Evolutionary conservation across 345 rosid species (phyloP).

Genomic region (Populus nigra): DNA sequence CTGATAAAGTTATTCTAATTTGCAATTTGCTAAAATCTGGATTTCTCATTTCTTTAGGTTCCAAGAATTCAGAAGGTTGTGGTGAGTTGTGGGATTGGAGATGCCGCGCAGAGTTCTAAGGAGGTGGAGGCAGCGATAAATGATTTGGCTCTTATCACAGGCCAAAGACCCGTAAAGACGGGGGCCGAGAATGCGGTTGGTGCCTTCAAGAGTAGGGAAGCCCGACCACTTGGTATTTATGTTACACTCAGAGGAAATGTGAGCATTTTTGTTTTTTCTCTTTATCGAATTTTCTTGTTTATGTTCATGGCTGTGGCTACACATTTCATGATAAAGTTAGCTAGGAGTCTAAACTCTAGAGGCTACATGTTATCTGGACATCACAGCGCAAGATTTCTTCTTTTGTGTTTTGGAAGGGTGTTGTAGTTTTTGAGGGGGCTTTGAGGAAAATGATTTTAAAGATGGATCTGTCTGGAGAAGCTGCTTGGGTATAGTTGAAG

Average conservation of each 20-base stretch:
- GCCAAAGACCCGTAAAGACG: slow-evolving; percentile 86
- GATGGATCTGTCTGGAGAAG: neutral
- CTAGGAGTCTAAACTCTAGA: neutral
- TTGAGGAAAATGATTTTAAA: neutral
- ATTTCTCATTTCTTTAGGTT: slow-evolving; percentile 40
- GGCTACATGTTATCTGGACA: neutral
- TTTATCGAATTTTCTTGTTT: neutral
- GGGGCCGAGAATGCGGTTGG: slow-evolving; percentile 75
- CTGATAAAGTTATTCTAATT: neutral
- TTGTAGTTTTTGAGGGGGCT: neutral
- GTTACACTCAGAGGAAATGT: slow-evolving; percentile 90
- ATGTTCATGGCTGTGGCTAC: neutral
- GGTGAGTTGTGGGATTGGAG: slow-evolving; percentile 97
- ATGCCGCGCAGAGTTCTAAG: slow-evolving; percentile 84
- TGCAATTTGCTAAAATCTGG: neutral
- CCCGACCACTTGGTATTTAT: slow-evolving; percentile 84
- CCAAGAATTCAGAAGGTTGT: slow-evolving; percentile 82
- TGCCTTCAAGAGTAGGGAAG: slow-evolving; percentile 89
- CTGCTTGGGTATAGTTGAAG: neutral
- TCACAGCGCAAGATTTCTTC: neutral
- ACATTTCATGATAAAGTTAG: neutral
- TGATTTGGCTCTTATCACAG: slow-evolving; percentile 75
- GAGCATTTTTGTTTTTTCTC: slow-evolving; percentile 25
- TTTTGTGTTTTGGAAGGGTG: neutral
- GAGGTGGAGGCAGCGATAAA: slow-evolving; percentile 85